A percentile compares a stretch with the other conserved stretches of the same genome.
Conservation (phyloP, 768 basidiomycete species). For the Xerocomellus chrysenteron region DNA sequence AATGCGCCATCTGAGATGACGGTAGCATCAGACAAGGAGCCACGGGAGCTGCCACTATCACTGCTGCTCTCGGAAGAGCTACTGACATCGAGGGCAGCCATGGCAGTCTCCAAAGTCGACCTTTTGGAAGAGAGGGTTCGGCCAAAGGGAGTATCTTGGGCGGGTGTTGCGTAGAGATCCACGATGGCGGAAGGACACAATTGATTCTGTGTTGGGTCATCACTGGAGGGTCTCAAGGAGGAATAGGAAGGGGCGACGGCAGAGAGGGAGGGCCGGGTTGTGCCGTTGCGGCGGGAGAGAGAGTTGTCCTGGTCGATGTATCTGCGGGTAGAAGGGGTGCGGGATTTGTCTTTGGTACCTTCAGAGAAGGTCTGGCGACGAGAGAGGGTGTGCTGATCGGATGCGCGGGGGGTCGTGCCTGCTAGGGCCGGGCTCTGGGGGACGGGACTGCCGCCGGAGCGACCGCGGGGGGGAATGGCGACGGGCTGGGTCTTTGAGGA, state of each 20-base stretch:
- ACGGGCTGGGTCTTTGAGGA: constrained; percentile 40
- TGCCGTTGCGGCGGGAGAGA: constrained; percentile 45
- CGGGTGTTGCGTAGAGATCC: constrained; percentile 23
- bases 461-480: constrained; percentile 44
- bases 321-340: constrained; percentile 63
- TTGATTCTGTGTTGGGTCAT: constrained; percentile 19
- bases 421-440: constrained; percentile 23
- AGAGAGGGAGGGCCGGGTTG: constrained; percentile 45
- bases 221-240: constrained; percentile 23
- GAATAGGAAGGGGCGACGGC: constrained; percentile 37
- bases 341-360: constrained; percentile 52
- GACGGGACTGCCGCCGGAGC: constrained; percentile 52
- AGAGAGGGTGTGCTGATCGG: constrained; percentile 42
- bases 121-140: constrained; percentile 35
- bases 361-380: constrained; percentile 55
- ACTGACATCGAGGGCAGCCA: constrained; percentile 38
- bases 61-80: constrained; percentile 60
- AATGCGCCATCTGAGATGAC: constrained; percentile 85
- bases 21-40: constrained; percentile 69
- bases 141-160: constrained; percentile 33
- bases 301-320: constrained; percentile 54
- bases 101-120: constrained; percentile 38
- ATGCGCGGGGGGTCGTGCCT: constrained; percentile 32
- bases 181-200: constrained; percentile 10
- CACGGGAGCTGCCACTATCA: constrained; percentile 47